Evolutionary conservation across 768 basidiomycete genomes (phyloP), one percentile per base, ranked within the genome.

Genomic region (Paxillus ammoniavirescens): DNA sequence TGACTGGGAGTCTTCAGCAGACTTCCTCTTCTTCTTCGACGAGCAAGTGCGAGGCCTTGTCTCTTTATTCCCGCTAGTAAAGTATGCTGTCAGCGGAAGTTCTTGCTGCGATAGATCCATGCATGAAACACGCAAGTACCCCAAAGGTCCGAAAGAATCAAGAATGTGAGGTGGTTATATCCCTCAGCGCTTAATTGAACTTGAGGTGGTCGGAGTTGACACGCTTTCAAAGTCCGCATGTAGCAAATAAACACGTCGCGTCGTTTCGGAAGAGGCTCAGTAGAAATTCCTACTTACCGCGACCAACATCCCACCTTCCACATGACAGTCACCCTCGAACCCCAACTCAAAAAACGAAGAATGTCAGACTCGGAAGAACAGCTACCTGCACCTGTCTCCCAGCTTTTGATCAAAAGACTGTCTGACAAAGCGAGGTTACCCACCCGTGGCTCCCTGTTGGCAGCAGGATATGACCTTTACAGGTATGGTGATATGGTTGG

Each of bases 401-500:
- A 78, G 43, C 81, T 98, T 17, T 82, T 93, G 50, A 82, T 99
- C 66, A 97, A 97, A 66, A 82, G 84, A 33, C 84, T 89, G 36
- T 93, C 91, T 3, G 82, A 84, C 15, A 89, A 86, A 63, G 97
- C 91, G 23, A 87, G 69, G 57, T 66, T 93, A 18, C 97, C 97
- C 3, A 93, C 90, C 9, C 82, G 93, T 47, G 96, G 97, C 1
- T 93, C 90, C 3, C 71, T 83, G 2, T 75, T 93, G 46, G 82
- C 96, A 2, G 97, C 97, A 1, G 97, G 97, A 5, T 97, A 98
- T 65, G 97, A 99, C 70, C 77, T 99, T 36, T 95, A 93, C 74
- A 89, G 89, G 94, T 91, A 66, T 18, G 5, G 6, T 30, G 26
- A 55, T 45, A 6, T 40, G 13, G 21, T 37, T 44, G 8, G 5